Base-by-base conservation (phyloP, 345 rosid species). In the Sonneratia caseolaris region DNA sequence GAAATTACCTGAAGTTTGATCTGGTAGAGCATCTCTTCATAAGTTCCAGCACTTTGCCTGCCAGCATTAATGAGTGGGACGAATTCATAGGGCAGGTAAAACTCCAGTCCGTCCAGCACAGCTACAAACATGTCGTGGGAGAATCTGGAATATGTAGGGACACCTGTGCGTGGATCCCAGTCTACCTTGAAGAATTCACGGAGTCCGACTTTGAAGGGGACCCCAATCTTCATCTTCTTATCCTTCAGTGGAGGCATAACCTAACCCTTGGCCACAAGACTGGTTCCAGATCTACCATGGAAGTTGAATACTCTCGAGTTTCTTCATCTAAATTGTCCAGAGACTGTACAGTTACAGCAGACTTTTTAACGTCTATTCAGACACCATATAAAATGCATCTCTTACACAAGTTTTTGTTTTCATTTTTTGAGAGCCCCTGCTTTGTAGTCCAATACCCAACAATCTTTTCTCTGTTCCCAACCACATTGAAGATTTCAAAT, bases 261-360 rank as follows among this genome's bases (percentile, higher is more conserved):
- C 79, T 72, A 76, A 8, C 79, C 79, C 64, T 76, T 5, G 84
- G 79, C 84, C 81, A 74, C 55, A 61, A 62, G 11, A 66, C 35
- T 0, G 68, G 8, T 55, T 56, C 40, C 14, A 73, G 24, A 32
- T 27, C 14, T 0, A 32, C 67, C 37, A 18, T 7, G 0, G 45
- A 74, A 18, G 74, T 61, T 3, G 36, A 68, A 0, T 55, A 51
- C 4, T 32, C 36, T 32, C 12, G 59, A 3, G 2, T 5, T 43
- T 35, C 19, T 38, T n/a, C 35, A 7, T 5, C 37, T 3, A 24
- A 66, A 37, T 53, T 3, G 22, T 53, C 22, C 36, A 64, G 5
- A 22, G 36, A 1, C 67, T 64, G 8, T 16, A 10, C 4, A 64
- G 37, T 32, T 32, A 21, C 9, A 55, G 9, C 3, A 18, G 5